phyloP scores from a whole-genome alignment of 2,329 filamentous ascomycete genomes.

The Malbranchea cinnamomea region DNA sequence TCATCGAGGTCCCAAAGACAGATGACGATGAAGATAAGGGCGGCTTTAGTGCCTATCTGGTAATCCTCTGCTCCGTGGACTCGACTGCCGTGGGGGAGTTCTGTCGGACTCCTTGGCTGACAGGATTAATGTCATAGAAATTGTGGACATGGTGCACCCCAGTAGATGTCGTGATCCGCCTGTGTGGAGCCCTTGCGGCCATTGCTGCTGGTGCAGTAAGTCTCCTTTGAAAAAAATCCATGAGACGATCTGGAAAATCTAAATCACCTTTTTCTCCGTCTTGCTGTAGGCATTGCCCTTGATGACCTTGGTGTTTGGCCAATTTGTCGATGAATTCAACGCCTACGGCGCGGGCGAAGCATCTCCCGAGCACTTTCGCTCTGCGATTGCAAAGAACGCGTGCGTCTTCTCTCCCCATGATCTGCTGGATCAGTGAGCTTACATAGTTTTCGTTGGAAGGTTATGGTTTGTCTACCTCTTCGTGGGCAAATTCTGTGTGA shows the following conservation, averaged over 20 bases:
- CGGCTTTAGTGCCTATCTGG: constrained; percentile 9
- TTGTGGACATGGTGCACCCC: constrained; percentile 9
- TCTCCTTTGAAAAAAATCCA: not conserved
- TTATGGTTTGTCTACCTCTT: constrained; percentile 60
- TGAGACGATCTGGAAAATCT: too few relatives aligned
- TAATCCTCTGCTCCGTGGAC: constrained; percentile 1
- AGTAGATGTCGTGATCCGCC: constrained; percentile 7
- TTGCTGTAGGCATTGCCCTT: constrained; percentile 19
- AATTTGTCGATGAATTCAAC: constrained; percentile 34
- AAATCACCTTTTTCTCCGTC: not conserved
- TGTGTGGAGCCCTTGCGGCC: constrained; percentile 7
- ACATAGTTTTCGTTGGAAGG: too few relatives aligned
- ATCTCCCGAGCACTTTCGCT: constrained; percentile 21
- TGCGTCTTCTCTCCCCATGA: not conserved
- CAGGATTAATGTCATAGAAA: constrained; percentile 4
- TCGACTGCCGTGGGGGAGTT: not conserved
- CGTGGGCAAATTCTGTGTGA: constrained; percentile 35
- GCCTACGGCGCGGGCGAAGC: constrained; percentile 23
- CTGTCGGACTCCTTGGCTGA: not conserved
- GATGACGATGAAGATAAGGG: constrained; percentile 5
- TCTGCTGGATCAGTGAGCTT: not conserved
- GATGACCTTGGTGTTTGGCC: constrained; percentile 39
- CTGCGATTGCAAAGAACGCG: constrained; percentile 25
- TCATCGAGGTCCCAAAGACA: constrained; percentile 6
- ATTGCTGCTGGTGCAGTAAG: constrained; percentile 8